Evolutionary conservation across 768 basidiomycete genomes (phyloP), one percentile per base, ranked within the genome.

Genomic region (Boletellus ananas): DNA sequence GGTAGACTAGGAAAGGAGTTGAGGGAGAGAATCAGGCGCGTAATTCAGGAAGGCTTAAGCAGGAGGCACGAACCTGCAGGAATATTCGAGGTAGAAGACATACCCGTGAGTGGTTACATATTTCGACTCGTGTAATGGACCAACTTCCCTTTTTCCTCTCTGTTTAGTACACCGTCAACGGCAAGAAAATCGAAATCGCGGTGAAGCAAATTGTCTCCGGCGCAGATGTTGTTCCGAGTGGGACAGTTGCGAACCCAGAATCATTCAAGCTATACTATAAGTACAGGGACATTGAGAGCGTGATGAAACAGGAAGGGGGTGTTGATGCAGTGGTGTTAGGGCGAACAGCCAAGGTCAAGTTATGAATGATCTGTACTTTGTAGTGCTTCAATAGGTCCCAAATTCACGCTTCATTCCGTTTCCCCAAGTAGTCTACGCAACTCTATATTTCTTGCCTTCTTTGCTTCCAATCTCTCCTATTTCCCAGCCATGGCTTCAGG

Each of bases 171-270:
- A 88, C 85, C 0, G 80, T 86, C 9, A 87, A 87, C 43, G 80
- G 80, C 10, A 89, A 87, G 73, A 87, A 87, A 61, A 85, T 87
- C 37, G 87, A 87, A 67, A 86, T 88, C 25, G 85, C 83, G 3
- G 82, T 87, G 43, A 88, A 87, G 64, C 84, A 87, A 58, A 84
- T 88, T 49, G 74, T 87, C 36, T 87, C 84, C n/a, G 85, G 85
- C 1, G 71, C 73, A 11, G 72, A 78, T 50, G 54, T 86, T 37
- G 74, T 79, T 56, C 84, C 85, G 4, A 88, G 85, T 53, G 85
- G 85, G 17, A 87, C 85, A 2, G 84, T 88, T 17, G 83, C 84
- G 7, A 87, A 87, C 59, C 85, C 85, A 0, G 82, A 84, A 45
- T 78, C 80, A 0, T 71, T 87, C 39, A 64, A 83, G 49, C 64